phyloP scores from a whole-genome alignment of 2,329 filamentous ascomycete species.

The Graphilbum fragrans region DNA sequence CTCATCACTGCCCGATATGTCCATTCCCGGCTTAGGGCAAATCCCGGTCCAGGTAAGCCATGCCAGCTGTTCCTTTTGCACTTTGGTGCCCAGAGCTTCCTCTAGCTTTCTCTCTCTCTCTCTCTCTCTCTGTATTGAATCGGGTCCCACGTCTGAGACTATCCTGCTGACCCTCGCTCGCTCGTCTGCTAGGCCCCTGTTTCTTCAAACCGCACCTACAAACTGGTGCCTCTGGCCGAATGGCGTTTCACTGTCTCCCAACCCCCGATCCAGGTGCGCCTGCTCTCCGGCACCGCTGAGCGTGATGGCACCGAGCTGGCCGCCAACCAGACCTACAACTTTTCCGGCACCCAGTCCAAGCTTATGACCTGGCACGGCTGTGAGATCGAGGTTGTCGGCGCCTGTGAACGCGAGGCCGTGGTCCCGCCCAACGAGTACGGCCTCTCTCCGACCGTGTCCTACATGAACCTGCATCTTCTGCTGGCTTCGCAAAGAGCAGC shows the following conservation, averaged over 20 bases:
- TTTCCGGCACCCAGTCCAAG: constrained; percentile 72
- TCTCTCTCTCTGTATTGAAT: background rate
- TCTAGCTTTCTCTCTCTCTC: background rate
- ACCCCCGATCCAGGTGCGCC: constrained; percentile 36
- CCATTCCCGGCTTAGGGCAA: constrained; percentile 62
- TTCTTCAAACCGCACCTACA: constrained; percentile 31
- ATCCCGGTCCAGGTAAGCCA: constrained; percentile 44
- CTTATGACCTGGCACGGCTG: constrained; percentile 91
- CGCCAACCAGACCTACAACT: constrained; percentile 64
- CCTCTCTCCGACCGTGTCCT: constrained; percentile 61
- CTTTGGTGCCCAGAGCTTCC: too few species aligned
- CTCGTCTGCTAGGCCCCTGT: constrained; percentile 17
- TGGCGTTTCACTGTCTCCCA: constrained; percentile 66
- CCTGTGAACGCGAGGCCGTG: constrained; percentile 49
- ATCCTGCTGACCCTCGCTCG: constrained; percentile 9
- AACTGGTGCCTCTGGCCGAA: constrained; percentile 54
- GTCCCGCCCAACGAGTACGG: constrained; percentile 15
- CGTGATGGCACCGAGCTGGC: constrained; percentile 93
- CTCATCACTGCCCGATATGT: constrained; percentile 34
- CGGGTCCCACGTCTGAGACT: background rate
- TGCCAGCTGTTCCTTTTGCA: background rate
- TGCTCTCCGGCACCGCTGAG: constrained; percentile 75
- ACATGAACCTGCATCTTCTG: constrained; percentile 79
- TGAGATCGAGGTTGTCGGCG: constrained; percentile 62
- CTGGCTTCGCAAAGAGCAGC: constrained; percentile 61